Evolutionary conservation across 495 filamentous ascomycete genomes (phyloP), one percentile per base, ranked within the genome.

Genomic region (Talaromyces nanjingensis): DNA sequence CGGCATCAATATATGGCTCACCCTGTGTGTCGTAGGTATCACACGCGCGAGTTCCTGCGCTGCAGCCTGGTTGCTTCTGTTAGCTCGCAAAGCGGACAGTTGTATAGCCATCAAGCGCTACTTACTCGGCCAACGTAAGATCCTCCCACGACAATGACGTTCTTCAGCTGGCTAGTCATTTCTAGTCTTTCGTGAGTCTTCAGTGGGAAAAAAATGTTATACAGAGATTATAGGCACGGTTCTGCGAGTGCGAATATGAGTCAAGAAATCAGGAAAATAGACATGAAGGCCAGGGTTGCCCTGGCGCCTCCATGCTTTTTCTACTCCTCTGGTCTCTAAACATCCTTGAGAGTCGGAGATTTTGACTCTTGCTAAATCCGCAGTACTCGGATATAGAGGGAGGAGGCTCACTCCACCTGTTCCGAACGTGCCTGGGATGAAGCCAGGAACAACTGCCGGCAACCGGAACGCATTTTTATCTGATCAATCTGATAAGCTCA

Each of bases 121-220:
- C 72, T 67, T 53, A 77, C 73, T 54, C 72, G 71, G 11, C 77
- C 77, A 18, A 79, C 75, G 56, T 77, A 79, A 2, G 77, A 79
- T 11, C 77, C 77, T 20, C 77, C 77, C 18, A 79, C 69, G 24
- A 79, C 74, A 27, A 79, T 72, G 33, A 79, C 70, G 61, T 79
- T 79, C 27, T 71, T 73, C 16, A 79, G 61, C 12, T 69, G 49
- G 7, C 53, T 60, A n/a, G 64, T 59, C 72, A 73, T 74, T 63
- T 62, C 65, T 25, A 22, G 33, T 18, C 6, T 7, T 20, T 59
- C 31, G 37, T 16, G 37, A 42, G 37, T 42, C 14, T 42, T 37
- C 33, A 11, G 2, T 37, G 33, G 33, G 2, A 37, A 12, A 12
- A 6, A 37, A 37, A 12, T 37, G 29, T 34, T 34, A 18, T 59